Evolutionary conservation across 441 rosid genomes (phyloP).

Genomic region (Biscutella auriculata): DNA sequence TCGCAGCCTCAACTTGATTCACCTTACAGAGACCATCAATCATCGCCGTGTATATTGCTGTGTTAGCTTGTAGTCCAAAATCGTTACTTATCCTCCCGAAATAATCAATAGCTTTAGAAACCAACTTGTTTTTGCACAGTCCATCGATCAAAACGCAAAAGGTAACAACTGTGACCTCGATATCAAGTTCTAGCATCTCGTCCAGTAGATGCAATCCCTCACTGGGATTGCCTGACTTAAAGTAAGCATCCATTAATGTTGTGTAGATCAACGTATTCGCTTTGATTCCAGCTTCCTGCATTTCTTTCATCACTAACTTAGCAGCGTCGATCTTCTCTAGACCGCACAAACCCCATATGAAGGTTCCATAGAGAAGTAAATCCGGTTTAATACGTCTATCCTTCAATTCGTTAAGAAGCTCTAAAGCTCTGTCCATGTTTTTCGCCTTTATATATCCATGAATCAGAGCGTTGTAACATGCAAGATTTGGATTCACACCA

Average conservation of each 20-base stretch:
- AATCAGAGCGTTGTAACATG: constrained; percentile 44
- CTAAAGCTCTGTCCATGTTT: constrained; percentile 38
- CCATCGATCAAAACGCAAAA: constrained; percentile 64
- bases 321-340: constrained; percentile 42
- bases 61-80: constrained; percentile 43
- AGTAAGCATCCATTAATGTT: constrained; percentile 48
- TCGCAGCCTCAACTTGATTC: constrained; percentile 41
- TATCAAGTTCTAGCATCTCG: constrained; percentile 35
- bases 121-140: constrained; percentile 48
- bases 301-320: constrained; percentile 33
- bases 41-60: constrained; percentile 49
- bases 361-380: constrained; percentile 47
- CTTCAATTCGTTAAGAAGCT: constrained; percentile 40
- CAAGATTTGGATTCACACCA: constrained; percentile 41
- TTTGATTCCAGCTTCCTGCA: constrained; percentile 40
- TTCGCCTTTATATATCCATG: constrained; percentile 54
- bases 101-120: constrained; percentile 44
- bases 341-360: constrained; percentile 51
- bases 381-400: constrained; percentile 40
- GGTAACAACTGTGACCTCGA: constrained; percentile 49
- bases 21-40: constrained; percentile 68
- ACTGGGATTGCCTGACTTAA: constrained; percentile 34
- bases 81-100: constrained; percentile 32
- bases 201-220: constrained; percentile 41
- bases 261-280: constrained; percentile 46